Evolutionary conservation across 169 alveolate genomes (phyloP), one percentile per base, ranked within the genome.

Genomic region (Plasmodium relictum): DNA sequence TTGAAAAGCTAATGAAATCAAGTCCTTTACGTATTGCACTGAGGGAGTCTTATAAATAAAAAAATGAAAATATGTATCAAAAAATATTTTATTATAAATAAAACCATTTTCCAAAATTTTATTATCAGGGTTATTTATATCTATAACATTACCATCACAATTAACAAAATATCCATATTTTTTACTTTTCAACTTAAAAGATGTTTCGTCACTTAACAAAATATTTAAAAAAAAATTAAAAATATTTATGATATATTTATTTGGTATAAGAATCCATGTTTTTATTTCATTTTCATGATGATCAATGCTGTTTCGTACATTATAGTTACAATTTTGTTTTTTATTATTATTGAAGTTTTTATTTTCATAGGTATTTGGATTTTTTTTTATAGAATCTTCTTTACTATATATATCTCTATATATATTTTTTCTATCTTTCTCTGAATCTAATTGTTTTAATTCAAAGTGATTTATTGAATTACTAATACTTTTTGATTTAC

Each of bases 201-300:
- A 12, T 42, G 73, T 26, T 48, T 86, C 92, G 9, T 86, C 69
- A 18, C 41, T 86, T 52, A 72, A 50, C 26, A 86, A 65, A 20
- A 71, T 58, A 73, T 86, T 86, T 45, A 86, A 42, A 41, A 71
- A 45, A 41, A 86, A 72, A 50, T 69, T 66, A 48, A 86, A 59
- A 14, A 86, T 86, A 58, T 62, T 69, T 16, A 86, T 86, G 6
- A 86, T 58, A 26, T 69, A 54, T 71, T 48, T 86, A 44, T 71
- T 71, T 37, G 92, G 88, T 39, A 86, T 71, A 22, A 86, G 65
- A 26, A 72, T n/a, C 92, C 92, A 86, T 22, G 92, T 86, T 26
- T 86, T 86, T 22, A 86, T 70, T 66, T 86, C 80, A 31, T 71
- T 16, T 20, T 59, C 87, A 24, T 86, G 14, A 39, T 63, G 14